A percentile compares a stretch with the other conserved stretches of the same genome.
Conservation (phyloP, 2,329 filamentous ascomycete genomes). For the Phialophora verrucosa region DNA sequence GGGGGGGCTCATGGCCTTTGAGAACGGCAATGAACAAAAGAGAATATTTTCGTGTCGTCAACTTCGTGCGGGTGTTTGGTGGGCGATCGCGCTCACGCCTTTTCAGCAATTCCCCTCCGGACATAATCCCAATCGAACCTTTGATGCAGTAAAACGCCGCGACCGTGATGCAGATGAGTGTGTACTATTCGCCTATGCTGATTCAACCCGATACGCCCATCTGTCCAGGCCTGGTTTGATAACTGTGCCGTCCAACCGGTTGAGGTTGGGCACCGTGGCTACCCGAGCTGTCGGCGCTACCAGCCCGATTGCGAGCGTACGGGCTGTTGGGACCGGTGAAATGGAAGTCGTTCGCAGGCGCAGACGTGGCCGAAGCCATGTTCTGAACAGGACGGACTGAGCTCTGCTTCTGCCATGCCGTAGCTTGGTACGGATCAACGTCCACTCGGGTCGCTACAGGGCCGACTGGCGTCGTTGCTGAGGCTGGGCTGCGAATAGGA, state of each 20-base stretch:
- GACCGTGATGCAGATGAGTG: constrained; percentile 11
- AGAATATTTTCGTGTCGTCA: constrained; percentile 24
- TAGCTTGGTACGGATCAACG: constrained; percentile 75
- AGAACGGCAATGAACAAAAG: constrained; percentile 12
- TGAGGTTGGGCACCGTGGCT: constrained; percentile 31
- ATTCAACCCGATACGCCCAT: constrained; percentile 37
- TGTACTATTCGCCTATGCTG: constrained; percentile 2
- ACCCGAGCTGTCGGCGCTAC: constrained; percentile 37
- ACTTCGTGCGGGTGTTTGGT: constrained; percentile 17
- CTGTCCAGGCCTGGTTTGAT: constrained; percentile 37
- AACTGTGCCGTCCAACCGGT: constrained; percentile 37
- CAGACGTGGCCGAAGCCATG: constrained; percentile 22
- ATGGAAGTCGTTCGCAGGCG: constrained; percentile 31
- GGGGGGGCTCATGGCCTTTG: neutral
- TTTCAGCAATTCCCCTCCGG: neutral
- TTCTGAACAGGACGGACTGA: constrained; percentile 75
- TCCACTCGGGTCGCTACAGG: constrained; percentile 71
- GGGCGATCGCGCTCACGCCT: neutral
- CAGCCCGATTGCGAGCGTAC: constrained; percentile 37
- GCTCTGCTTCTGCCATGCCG: constrained; percentile 79
- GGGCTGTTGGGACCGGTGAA: constrained; percentile 37
- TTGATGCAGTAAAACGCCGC: neutral
- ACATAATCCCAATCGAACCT: constrained; percentile 6
- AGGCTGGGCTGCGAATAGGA: constrained; percentile 56
- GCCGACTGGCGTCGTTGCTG: constrained; percentile 48